Evolutionary conservation across 2,329 filamentous ascomycete species (phyloP), one percentile per base, ranked within the genome.

Genomic region (Phialophora tarda): DNA sequence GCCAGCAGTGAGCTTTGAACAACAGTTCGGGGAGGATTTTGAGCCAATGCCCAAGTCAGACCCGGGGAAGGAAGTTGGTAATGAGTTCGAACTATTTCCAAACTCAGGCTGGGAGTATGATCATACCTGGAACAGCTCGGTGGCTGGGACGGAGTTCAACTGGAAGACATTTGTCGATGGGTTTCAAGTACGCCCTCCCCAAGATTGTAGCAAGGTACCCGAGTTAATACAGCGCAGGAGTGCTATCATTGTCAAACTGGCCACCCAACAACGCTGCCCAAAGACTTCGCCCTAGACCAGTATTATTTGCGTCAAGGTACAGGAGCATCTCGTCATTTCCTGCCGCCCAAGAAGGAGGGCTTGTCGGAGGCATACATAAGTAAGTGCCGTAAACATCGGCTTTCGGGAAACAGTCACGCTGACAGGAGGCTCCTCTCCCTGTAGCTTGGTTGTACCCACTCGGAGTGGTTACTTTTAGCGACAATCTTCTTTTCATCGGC

Each of bases 71-170:
- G 67, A 67, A 17, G 60, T 71, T 26, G 67, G 69, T 2, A 50
- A 69, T 24, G 77, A 82, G 30, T 81, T 83, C 69, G 72, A 77
- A 8, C 71, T 79, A 48, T 83, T 83, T 76, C 78, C 84, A 71
- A 84, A 82, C 66, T 55, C 82, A 0, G 78, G 86, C 58, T 89
- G 86, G 74, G 74, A 77, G 23, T 88, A 86, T 69, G 84, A 87
- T 70, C 84, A 87, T 73, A 77, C 77, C 34, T 87, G 84, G 84
- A 81, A 86, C 70, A 84, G 67, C 44, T 67, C 64, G 11, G 62
- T 64, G 17, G 69, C 85, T 80, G 83, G 85, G 56, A 82, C 82
- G 0, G 80, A 82, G 44, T 85, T 83, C 74, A 87, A 87, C 77
- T 88, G 85, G 85, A 87, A 87, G 77, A 83, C 67, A 3, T 71